These are phyloP conservation scores for Candida hungchunana DNA, from an alignment of 805 yeast species.

Conservation along the genomic window DNA sequence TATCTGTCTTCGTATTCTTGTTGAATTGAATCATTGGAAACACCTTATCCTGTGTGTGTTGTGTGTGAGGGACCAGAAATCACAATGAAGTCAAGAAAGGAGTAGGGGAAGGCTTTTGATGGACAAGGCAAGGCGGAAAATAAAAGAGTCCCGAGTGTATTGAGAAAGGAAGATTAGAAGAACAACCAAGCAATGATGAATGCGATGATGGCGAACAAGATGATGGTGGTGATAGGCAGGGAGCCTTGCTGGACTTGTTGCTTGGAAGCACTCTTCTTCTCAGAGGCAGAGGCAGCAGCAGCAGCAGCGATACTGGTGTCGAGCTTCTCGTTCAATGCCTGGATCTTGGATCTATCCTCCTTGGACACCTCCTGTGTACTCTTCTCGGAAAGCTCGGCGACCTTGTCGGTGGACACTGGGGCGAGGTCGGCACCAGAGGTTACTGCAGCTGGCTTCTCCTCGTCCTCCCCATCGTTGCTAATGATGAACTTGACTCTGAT, in stretches of 20 bases:
- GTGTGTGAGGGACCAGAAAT: too few relatives aligned
- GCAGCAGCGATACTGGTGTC: conserved; percentile 35
- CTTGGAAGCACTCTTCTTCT: conserved; percentile 20
- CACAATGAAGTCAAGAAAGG: too few relatives aligned
- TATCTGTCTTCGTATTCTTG: background rate
- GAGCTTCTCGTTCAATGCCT: conserved; percentile 40
- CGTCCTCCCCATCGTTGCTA: background rate
- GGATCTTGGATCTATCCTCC: conserved; percentile 38
- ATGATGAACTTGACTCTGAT: conserved; percentile 54
- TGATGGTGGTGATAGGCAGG: conserved; percentile 48
- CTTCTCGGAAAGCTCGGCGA: conserved; percentile 10
- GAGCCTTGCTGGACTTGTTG: conserved; percentile 39
- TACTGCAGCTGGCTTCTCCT: background rate
- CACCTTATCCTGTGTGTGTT: too few relatives aligned
- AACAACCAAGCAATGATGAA: conserved; percentile 68
- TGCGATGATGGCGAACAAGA: conserved; percentile 50
- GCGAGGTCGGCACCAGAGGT: conserved; percentile 8
- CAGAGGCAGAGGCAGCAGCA: conserved; percentile 15
- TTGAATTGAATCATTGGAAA: background rate
- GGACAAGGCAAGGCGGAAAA: too few relatives aligned
- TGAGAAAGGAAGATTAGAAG: conserved; percentile 21
- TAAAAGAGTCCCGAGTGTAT: too few relatives aligned
- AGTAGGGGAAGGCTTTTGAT: too few relatives aligned
- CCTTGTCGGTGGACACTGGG: conserved; percentile 4
- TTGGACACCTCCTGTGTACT: conserved; percentile 30